phyloP scores from a whole-genome alignment of 2,329 filamentous ascomycete species.

The Aspergillus sp. region DNA sequence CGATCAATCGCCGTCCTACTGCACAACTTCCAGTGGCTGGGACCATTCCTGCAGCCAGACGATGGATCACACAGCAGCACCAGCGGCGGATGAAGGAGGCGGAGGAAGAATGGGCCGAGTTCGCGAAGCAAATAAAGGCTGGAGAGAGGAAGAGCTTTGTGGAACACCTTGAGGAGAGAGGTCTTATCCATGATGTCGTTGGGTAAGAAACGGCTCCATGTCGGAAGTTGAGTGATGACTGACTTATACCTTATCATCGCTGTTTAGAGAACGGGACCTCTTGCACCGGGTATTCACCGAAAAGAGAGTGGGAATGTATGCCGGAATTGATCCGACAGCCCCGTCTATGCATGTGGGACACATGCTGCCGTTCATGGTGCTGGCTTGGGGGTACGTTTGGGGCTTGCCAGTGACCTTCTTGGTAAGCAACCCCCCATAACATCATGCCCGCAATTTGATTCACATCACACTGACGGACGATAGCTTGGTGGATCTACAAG shows the following conservation, averaged over 20 bases:
- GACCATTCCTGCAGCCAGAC: constrained; percentile 18
- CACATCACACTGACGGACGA: constrained; percentile 15
- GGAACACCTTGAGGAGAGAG: constrained; percentile 45
- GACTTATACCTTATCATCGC: constrained; percentile 9
- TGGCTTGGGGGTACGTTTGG: constrained; percentile 50
- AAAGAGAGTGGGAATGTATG: constrained; percentile 47
- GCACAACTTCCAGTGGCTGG: constrained; percentile 1
- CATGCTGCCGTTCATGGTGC: constrained; percentile 50
- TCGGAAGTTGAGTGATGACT: neutral
- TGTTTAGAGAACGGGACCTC: constrained; percentile 38
- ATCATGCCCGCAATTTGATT: neutral
- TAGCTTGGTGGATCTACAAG: constrained; percentile 48
- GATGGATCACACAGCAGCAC: constrained; percentile 39
- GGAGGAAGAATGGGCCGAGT: constrained; percentile 37
- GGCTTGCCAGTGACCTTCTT: constrained; percentile 45
- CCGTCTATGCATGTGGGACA: constrained; percentile 51
- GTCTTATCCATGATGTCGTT: constrained; percentile 45
- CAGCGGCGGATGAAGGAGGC: constrained; percentile 38
- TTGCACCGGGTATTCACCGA: constrained; percentile 44
- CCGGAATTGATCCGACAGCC: constrained; percentile 49
- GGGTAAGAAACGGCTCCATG: constrained; percentile 31
- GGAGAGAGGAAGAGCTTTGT: constrained; percentile 45
- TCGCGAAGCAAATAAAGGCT: constrained; percentile 41
- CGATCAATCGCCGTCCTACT: constrained; percentile 14
- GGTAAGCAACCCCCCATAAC: constrained; percentile 28